Evolutionary conservation across 192 early-diverging fungal species (phyloP), one percentile per base, ranked within the genome.

Genomic region (Coemansia sp.): DNA sequence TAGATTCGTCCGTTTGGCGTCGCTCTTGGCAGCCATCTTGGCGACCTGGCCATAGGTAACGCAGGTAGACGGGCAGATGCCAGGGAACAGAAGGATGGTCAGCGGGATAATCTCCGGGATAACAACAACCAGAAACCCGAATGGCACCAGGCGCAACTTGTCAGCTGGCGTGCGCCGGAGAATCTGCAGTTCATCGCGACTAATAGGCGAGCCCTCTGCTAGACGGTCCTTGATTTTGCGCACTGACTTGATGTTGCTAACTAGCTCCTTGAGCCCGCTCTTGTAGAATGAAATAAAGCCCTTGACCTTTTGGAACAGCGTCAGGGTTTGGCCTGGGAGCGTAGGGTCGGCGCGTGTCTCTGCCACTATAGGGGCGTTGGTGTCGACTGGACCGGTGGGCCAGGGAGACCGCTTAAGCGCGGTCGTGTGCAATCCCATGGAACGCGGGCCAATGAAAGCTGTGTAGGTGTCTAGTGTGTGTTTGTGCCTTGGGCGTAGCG

Each of bases 241-340:
- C 10, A 57, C 68, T 1, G 50, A 59, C 31, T 33, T 37, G 25
- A 28, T 42, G 68, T 82, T 73, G 13, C 65, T 39, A 50, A 69
- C 26, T 26, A 82, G 71, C 66, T 73, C 64, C 50, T 70, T 73
- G 31, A 73, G 34, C 18, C 79, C 79, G 1, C 42, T 37, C 52
- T 73, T 73, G 66, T 82, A 82, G 65, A 82, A 82, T 62, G 57
- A 50, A 20, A 73, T 28, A 39, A 65, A 77, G 8, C 61, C 71
- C 58, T 66, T 73, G 60, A 73, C 31, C 48, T 77, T 82, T 34
- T 74, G 59, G 33, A 63, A 42, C 28, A 65, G 25, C 31, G 65
- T 67, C 65, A 77, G 61, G 26, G 67, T 59, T 42, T 66, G 65
- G 1, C 71, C 79, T 16, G 79, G 74, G 21, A 77, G 58, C 23